Conservation (phyloP, 495 filamentous ascomycete species). For the Lasiosphaeria ovina region DNA sequence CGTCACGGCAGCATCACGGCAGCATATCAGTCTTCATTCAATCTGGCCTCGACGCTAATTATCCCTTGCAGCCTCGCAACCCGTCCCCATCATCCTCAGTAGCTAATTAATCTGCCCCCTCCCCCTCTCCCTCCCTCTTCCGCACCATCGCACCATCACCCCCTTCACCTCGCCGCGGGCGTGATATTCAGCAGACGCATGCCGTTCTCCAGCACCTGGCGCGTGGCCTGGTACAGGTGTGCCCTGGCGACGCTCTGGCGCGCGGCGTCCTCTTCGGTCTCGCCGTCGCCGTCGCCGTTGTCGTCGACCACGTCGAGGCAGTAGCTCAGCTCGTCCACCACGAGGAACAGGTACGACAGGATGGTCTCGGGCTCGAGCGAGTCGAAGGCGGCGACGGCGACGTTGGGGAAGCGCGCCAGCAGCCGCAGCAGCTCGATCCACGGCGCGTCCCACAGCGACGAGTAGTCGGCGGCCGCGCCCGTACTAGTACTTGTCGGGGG, state of each 20-base stretch:
- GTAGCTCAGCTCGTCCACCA: slow-evolving; percentile 80
- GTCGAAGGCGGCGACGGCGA: slow-evolving; percentile 59
- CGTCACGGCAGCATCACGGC: too few relatives aligned
- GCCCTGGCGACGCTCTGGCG: slow-evolving; percentile 67
- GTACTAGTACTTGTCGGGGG: not conserved
- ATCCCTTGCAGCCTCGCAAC: too few relatives aligned
- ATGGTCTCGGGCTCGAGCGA: slow-evolving; percentile 66
- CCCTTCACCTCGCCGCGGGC: slow-evolving; percentile 64
- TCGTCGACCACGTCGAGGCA: slow-evolving; percentile 58
- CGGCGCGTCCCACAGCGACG: slow-evolving; percentile 2
- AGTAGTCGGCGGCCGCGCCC: not conserved
- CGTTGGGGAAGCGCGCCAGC: slow-evolving; percentile 64
- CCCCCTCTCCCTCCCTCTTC: too few relatives aligned
- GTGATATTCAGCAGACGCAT: slow-evolving; percentile 79
- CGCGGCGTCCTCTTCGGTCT: slow-evolving; percentile 61
- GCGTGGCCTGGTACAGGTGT: slow-evolving; percentile 76
- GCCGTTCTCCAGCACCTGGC: slow-evolving; percentile 76
- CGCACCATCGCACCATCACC: not conserved
- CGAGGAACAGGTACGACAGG: slow-evolving; percentile 80
- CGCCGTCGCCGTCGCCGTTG: slow-evolving; percentile 70
- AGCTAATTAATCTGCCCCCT: too few relatives aligned
- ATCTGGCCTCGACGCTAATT: too few relatives aligned
- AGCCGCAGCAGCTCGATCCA: slow-evolving; percentile 58
- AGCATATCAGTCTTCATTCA: too few relatives aligned
- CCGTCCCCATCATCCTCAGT: too few relatives aligned